Conservation (phyloP, 495 filamentous ascomycete species). For the Aspergillus bridgeri region DNA sequence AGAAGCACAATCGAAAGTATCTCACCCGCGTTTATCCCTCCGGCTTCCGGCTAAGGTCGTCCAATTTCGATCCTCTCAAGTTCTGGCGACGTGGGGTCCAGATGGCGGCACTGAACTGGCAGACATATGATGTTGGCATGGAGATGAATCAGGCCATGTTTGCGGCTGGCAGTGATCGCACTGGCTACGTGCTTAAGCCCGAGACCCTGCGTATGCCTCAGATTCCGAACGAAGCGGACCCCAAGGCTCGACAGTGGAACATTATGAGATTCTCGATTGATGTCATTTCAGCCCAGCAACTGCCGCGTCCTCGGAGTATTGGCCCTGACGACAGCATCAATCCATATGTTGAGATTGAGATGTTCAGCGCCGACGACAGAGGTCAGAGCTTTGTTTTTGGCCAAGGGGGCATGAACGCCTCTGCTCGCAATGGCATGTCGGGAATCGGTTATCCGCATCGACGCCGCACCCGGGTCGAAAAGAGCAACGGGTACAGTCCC, state of each 20-base stretch:
- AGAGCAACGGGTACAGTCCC: conserved; percentile 89
- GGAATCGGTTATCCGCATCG: conserved; percentile 74
- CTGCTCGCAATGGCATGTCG: conserved; percentile 63
- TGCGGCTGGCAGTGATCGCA: conserved; percentile 79
- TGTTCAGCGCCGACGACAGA: conserved; percentile 92
- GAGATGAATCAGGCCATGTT: conserved; percentile 99
- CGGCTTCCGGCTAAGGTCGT: conserved; percentile 71
- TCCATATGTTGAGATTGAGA: conserved; percentile 90
- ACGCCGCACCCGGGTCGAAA: conserved; percentile 70
- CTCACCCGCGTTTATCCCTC: conserved; percentile 94
- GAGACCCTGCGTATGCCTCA: conserved; percentile 67
- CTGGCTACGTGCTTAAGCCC: conserved; percentile 92
- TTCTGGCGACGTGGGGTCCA: conserved; percentile 96
- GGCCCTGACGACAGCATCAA: conserved; percentile 72
- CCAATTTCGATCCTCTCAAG: conserved; percentile 86
- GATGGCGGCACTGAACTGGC: conserved; percentile 97
- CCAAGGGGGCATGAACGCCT: conserved; percentile 68
- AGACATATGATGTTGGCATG: conserved; percentile 92
- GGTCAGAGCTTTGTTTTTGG: conserved; percentile 57
- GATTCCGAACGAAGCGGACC: conserved; percentile 37
- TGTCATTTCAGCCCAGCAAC: conserved; percentile 89
- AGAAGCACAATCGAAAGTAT: conserved; percentile 84
- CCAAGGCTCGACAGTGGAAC: conserved; percentile 57
- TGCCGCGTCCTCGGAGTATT: conserved; percentile 74
- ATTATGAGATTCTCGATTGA: conserved; percentile 79